Base-by-base conservation (phyloP, 306 rosid species). In the Medicago arabica region DNA sequence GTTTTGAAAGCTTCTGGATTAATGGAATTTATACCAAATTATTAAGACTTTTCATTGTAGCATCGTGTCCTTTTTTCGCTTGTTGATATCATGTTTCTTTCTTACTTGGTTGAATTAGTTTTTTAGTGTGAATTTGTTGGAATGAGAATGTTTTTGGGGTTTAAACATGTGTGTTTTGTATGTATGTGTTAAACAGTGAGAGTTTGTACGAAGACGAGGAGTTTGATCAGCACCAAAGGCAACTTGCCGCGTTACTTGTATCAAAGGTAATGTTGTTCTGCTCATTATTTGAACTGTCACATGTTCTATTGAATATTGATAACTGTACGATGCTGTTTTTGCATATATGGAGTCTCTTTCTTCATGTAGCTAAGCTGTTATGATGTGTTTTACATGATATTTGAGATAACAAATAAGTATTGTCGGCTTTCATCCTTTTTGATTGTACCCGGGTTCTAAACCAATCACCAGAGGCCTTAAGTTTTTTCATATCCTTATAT, bases 151-250 rank as follows among this genome's bases (percentile, higher is more conserved):
- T n/a, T n/a, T n/a, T n/a, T n/a, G n/a, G n/a, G 28, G 74, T 28
- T 59, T 67, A 25, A 19, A 72, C 10, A 28, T 9, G 40, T 44
- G 17, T 61, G 34, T 43, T 70, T 75, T 82, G 21, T 60, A 13
- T 72, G 47, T 31, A 60, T 23, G 7, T 58, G 19, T 44, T 64
- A 16, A 72, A 73, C 90, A 95, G 98, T 78, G 98, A 95, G 81
- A 95, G 98, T 76, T 87, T 95, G 82, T 92, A 95, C 55, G 98
- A 95, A 80, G 98, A 95, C 12, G 98, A 95, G 78, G 97, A 87
- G 58, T 90, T 95, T 77, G 97, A 92, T 80, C 95, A 85, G 75
- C 96, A 87, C 71, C 96, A 92, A 23, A 87, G 98, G 66, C 91
- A 90, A 85, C 96, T 95, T 69, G 97, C 98, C 47, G 98, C 98